phyloP scores from a whole-genome alignment of 2,329 filamentous ascomycete species.

The Pestalotiopsis sp. region DNA sequence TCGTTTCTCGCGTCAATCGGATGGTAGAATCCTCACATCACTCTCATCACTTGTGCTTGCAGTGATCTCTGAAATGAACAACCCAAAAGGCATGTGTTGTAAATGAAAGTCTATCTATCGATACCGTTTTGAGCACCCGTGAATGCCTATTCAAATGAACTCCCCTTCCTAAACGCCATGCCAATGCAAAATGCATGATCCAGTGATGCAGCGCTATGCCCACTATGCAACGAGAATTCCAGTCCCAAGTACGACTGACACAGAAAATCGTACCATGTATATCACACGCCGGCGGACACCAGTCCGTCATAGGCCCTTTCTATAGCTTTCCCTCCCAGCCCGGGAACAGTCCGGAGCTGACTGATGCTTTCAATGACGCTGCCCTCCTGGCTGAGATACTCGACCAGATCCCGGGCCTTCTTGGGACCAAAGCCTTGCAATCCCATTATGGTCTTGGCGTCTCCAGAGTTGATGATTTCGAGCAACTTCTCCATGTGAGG shows the following conservation, averaged over 20 bases:
- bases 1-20: too few species aligned
- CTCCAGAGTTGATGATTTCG: constrained; percentile 73
- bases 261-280: neutral
- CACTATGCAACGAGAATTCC: neutral
- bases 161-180: constrained; percentile 22
- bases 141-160: neutral
- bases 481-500: constrained; percentile 67
- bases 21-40: too few species aligned
- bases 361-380: constrained; percentile 50
- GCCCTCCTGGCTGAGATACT: constrained; percentile 52
- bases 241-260: neutral
- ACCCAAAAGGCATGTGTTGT: neutral
- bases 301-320: constrained; percentile 60
- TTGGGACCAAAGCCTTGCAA: constrained; percentile 74
- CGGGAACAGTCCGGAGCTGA: constrained; percentile 57
- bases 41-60: neutral
- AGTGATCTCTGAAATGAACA: neutral
- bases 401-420: constrained; percentile 65
- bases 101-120: neutral
- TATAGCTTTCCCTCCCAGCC: constrained; percentile 58
- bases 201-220: neutral
- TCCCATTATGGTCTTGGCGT: constrained; percentile 65
- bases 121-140: neutral
- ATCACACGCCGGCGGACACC: constrained; percentile 20
- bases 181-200: constrained; percentile 22